Percentiles rank a stretch among this genome's conserved stretches.
These are phyloP conservation scores for Cyclotella sp. DNA, from an alignment of 108 stramenopile species.

Conservation along the genomic window DNA sequence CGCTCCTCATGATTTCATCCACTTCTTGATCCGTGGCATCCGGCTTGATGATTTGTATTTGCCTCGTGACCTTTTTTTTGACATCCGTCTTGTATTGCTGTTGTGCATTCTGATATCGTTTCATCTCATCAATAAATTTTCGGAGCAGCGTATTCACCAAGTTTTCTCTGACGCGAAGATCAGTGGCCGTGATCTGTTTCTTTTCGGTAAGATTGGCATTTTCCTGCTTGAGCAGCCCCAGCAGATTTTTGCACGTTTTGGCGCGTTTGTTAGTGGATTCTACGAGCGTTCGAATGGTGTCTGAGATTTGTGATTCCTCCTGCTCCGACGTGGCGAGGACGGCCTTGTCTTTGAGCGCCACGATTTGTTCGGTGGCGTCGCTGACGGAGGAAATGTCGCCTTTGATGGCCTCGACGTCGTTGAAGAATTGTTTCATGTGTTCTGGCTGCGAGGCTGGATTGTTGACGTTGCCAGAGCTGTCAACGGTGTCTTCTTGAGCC, in stretches of 20 bases:
- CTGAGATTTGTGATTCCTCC: conserved; percentile 75
- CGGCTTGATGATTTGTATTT: conserved; percentile 96
- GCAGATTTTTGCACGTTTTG: conserved; percentile 79
- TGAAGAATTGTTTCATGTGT: conserved; percentile 86
- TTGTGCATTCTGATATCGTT: conserved; percentile 94
- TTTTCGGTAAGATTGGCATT: conserved; percentile 76
- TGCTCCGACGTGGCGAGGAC: conserved; percentile 79
- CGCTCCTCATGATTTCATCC: conserved; percentile 91
- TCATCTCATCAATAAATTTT: conserved; percentile 98
- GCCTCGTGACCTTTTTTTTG: conserved; percentile 93
- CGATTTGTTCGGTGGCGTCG: conserved; percentile 74
- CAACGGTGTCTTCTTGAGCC: conserved; percentile 20
- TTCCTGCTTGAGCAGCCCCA: conserved; percentile 85
- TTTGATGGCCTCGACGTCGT: conserved; percentile 85
- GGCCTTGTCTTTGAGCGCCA: conserved; percentile 76
- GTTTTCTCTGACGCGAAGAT: conserved; percentile 90
- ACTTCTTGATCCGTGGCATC: conserved; percentile 98
- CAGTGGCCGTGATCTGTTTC: conserved; percentile 59
- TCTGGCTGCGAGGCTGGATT: conserved; percentile 43
- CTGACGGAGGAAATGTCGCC: conserved; percentile 75
- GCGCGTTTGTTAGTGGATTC: conserved; percentile 81
- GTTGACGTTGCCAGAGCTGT: not conserved
- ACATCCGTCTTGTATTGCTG: conserved; percentile 97
- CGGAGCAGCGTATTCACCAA: conserved; percentile 93
- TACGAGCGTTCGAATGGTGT: conserved; percentile 71